These are phyloP conservation scores for Boehmeria nivea DNA, from an alignment of 306 rosid species.

Conservation along the genomic window DNA sequence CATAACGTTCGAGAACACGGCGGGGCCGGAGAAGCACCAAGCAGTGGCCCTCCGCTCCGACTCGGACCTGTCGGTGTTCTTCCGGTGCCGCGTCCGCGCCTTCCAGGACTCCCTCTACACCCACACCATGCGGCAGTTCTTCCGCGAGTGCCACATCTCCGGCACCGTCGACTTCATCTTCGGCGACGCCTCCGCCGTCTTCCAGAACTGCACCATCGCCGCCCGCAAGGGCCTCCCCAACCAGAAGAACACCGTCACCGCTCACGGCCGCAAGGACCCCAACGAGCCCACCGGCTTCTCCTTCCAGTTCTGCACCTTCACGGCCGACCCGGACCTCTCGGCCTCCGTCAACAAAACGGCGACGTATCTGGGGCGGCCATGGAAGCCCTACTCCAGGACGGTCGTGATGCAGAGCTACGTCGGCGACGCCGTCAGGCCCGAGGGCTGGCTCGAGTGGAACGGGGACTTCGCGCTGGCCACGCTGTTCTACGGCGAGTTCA, in stretches of 20 bases:
- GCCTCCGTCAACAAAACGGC: constrained; percentile 19
- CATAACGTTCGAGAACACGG: constrained; percentile 68
- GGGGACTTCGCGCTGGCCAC: constrained; percentile 44
- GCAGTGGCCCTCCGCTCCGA: constrained; percentile 90
- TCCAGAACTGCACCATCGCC: constrained; percentile 55
- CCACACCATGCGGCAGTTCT: constrained; percentile 93
- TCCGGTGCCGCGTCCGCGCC: constrained; percentile 49
- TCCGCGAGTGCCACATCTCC: constrained; percentile 57
- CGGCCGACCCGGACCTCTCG: constrained; percentile 53
- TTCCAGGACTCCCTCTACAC: constrained; percentile 82
- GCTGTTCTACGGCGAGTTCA: constrained; percentile 60
- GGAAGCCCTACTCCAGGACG: constrained; percentile 78
- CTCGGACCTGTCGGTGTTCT: constrained; percentile 74
- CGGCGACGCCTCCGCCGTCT: constrained; percentile 67
- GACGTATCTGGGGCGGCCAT: constrained; percentile 77
- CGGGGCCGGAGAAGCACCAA: constrained; percentile 78
- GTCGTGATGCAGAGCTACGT: constrained; percentile 52
- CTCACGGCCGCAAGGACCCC: constrained; percentile 75
- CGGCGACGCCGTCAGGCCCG: constrained; percentile 39
- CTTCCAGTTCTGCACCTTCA: constrained; percentile 68
- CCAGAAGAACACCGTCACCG: constrained; percentile 87
- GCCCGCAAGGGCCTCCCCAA: constrained; percentile 50
- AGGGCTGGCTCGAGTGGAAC: constrained; percentile 91
- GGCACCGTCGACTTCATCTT: constrained; percentile 88
- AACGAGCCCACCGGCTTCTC: constrained; percentile 75